A percentile compares a stretch with the other conserved stretches of the same genome.
These are phyloP conservation scores for Orbilia quercus DNA, from an alignment of 2,329 filamentous ascomycete species.

Conservation along the genomic window DNA sequence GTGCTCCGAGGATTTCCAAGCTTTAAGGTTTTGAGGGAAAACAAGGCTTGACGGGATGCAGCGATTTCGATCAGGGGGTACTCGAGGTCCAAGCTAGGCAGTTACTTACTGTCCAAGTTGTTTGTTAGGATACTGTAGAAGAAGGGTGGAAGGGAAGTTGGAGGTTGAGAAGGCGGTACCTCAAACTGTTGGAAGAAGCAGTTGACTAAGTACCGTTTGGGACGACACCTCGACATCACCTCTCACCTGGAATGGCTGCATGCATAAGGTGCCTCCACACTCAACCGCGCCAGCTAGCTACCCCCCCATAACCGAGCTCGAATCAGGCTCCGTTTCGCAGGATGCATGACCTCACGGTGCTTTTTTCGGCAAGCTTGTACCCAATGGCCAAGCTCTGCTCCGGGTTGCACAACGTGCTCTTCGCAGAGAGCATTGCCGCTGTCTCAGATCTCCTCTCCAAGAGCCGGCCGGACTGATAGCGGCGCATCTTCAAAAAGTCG, in stretches of 20 bases:
- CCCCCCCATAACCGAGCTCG: constrained; percentile 8
- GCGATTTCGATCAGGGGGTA: constrained; percentile 21
- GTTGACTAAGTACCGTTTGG: constrained; percentile 25
- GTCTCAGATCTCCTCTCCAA: constrained; percentile 35
- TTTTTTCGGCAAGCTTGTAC: constrained; percentile 36
- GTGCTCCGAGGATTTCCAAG: constrained; percentile 2
- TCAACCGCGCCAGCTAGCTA: neutral
- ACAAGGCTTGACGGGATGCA: constrained; percentile 5
- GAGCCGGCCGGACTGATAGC: constrained; percentile 18
- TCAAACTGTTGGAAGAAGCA: constrained; percentile 16
- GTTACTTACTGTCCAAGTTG: constrained; percentile 19
- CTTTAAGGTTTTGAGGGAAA: constrained; percentile 11
- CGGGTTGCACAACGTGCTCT: constrained; percentile 49
- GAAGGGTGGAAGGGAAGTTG: constrained; percentile 11
- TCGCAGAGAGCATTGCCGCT: constrained; percentile 38
- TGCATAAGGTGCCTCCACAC: constrained; percentile 24
- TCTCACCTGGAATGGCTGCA: constrained; percentile 27
- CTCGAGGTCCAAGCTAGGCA: constrained; percentile 19
- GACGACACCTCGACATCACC: constrained; percentile 19
- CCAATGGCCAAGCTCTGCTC: constrained; percentile 41
- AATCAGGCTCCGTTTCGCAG: constrained; percentile 19
- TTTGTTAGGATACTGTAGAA: constrained; percentile 13
- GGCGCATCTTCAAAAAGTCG: constrained; percentile 20
- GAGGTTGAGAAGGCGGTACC: neutral
- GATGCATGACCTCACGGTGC: constrained; percentile 48